phyloP scores from a whole-genome alignment of 2,329 filamentous ascomycete species.

The Simplicillium aogashimaense region DNA sequence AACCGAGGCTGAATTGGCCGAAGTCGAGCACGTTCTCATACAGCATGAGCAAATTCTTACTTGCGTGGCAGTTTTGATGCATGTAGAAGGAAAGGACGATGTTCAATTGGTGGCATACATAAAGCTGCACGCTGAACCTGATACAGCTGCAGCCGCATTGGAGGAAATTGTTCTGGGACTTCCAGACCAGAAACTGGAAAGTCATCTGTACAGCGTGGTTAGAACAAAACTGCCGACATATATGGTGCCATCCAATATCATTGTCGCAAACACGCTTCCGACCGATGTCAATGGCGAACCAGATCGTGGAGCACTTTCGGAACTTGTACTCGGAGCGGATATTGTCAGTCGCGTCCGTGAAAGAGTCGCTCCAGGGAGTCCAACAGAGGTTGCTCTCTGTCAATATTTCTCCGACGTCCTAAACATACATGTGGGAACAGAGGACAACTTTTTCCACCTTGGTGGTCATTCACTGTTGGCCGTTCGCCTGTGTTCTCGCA shows the following conservation, averaged over 20 bases:
- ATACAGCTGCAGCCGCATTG: too few relatives aligned
- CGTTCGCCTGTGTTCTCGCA: slow-evolving; percentile 2
- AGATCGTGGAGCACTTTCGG: slow-evolving; percentile 7
- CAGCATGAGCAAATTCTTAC: too few relatives aligned
- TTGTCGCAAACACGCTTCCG: slow-evolving; percentile 14
- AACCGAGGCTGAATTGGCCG: too few relatives aligned
- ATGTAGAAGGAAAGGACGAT: too few relatives aligned
- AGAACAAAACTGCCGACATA: slow-evolving; percentile 11
- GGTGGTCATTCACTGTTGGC: slow-evolving; percentile 9
- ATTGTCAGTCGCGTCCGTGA: not conserved
- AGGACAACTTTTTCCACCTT: slow-evolving; percentile 10
- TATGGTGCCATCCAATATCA: slow-evolving; percentile 15
- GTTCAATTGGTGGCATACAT: too few relatives aligned
- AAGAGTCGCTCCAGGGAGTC: not conserved
- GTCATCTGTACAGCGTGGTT: slow-evolving; percentile 1
- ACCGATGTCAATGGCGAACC: slow-evolving; percentile 15
- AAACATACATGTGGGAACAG: slow-evolving; percentile 5
- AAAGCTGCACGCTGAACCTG: too few relatives aligned
- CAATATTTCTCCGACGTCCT: slow-evolving; percentile 6
- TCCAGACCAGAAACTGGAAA: slow-evolving; percentile 1
- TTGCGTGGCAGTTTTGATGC: too few relatives aligned
- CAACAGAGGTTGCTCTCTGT: slow-evolving; percentile 6
- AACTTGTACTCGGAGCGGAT: slow-evolving; percentile 3
- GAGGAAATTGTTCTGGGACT: slow-evolving; percentile 2
- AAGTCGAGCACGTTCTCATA: too few relatives aligned